Evolutionary conservation across 352 stramenopile species (phyloP), one percentile per base, ranked within the genome.

Genomic region (Phytophthora tentaculata): DNA sequence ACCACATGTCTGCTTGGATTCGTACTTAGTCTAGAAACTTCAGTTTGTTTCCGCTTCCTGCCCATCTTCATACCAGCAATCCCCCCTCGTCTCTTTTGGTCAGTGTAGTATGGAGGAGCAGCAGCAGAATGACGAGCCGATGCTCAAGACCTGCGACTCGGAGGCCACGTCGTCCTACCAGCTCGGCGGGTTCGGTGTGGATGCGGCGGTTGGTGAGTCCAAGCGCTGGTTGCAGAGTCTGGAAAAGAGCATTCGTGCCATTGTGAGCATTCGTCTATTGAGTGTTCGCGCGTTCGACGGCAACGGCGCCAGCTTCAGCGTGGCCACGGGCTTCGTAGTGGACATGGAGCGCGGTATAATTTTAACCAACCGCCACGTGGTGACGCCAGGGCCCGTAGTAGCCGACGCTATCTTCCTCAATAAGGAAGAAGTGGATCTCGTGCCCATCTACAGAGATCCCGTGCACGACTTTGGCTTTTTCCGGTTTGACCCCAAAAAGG

Each of bases 381-480:
- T 97, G 43, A 97, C 89, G 14, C 86, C 88, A 23, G 92, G 91
- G 1, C 93, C 93, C 0, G 84, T 96, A 2, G 81, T 94, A 17
- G 89, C 90, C 17, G 91, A 98, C 58, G 91, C 90, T n/a, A 94
- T 97, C 56, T 98, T 98, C 63, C 77, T 96, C 37, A 98, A 97
- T 71, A 98, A 98, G 71, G 93, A 98, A 68, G 91, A 98, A 57
- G 89, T 98, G 41, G 84, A 96, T 41, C 77, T 97, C 22, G 88
- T 92, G 43, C 88, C 91, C 19, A 86, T 98, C 29, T 98, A 97
- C 61, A 74, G 89, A 8, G 93, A 98, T 56, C 93, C 92, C 0
- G 89, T 98, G 39, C 93, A 98, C 70, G 93, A 98, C 80, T 98
- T 97, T 77, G 92, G 89, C 19, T 97, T 98, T 59, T 95, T 89